Percentiles rank a stretch among this genome's conserved stretches.
These are phyloP conservation scores for Penicillium sclerotiorum DNA, from an alignment of 2,329 filamentous ascomycete genomes.

Conservation along the genomic window DNA sequence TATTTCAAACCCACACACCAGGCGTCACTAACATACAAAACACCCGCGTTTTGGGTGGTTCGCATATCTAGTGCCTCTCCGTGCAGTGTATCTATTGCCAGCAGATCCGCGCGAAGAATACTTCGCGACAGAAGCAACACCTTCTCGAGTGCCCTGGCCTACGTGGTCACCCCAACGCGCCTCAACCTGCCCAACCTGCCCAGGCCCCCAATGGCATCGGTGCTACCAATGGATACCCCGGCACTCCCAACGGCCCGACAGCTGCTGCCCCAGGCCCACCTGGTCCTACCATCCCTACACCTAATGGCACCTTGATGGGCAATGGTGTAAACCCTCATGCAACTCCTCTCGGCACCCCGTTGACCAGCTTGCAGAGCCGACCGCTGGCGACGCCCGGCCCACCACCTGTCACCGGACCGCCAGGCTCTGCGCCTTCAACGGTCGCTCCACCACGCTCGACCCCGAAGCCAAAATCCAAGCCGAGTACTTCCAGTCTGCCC, in stretches of 20 bases:
- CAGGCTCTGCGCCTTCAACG: constrained; percentile 33
- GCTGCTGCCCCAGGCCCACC: constrained; percentile 37
- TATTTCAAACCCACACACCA: constrained; percentile 39
- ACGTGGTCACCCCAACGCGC: constrained; percentile 48
- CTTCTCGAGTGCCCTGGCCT: constrained; percentile 54
- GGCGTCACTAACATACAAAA: constrained; percentile 40
- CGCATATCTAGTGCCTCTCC: constrained; percentile 48
- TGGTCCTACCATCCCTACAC: constrained; percentile 40
- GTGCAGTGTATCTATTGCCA: constrained; percentile 58
- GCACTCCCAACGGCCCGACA: constrained; percentile 44
- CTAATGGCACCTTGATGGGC: constrained; percentile 47
- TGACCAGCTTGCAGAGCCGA: constrained; percentile 43
- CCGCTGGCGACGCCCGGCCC: constrained; percentile 43
- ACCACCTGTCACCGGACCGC: constrained; percentile 27
- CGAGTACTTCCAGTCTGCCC: constrained; percentile 44
- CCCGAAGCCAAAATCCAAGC: constrained; percentile 42
- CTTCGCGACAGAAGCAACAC: constrained; percentile 55
- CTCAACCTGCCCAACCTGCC: constrained; percentile 45
- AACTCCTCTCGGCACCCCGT: constrained; percentile 46
- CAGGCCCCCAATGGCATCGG: constrained; percentile 44
- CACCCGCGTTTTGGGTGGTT: constrained; percentile 23
- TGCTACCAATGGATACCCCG: constrained; percentile 46
- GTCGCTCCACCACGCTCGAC: constrained; percentile 39
- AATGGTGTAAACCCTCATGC: constrained; percentile 49
- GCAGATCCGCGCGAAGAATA: constrained; percentile 57